phyloP scores from a whole-genome alignment of 495 filamentous ascomycete genomes.

The Neurospora sp. region DNA sequence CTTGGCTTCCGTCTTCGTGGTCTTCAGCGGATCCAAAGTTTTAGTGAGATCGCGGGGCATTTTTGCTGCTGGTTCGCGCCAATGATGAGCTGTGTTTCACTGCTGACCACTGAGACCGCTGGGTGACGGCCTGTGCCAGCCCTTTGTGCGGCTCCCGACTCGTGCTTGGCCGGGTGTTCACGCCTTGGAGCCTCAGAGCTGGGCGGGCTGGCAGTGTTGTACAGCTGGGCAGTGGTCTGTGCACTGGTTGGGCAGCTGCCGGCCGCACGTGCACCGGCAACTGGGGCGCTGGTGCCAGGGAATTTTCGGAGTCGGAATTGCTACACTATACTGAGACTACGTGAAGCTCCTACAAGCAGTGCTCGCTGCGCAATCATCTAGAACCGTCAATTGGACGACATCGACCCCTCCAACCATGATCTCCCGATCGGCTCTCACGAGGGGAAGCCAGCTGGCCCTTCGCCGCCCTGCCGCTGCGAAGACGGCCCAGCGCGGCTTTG shows the following conservation, averaged over 20 bases:
- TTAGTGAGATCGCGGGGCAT: background rate
- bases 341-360: constrained; percentile 9
- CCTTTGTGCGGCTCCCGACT: background rate
- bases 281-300: constrained; percentile 13
- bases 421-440: constrained; percentile 68
- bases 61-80: background rate
- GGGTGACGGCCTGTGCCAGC: background rate
- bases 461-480: constrained; percentile 52
- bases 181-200: background rate
- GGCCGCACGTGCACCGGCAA: background rate
- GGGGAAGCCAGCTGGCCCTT: constrained; percentile 67
- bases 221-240: background rate
- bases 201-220: background rate
- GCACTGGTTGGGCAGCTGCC: background rate
- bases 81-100: background rate
- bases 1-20: background rate
- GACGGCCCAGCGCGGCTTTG: constrained; percentile 56
- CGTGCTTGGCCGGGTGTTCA: background rate
- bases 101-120: background rate
- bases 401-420: constrained; percentile 60
- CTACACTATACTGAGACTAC: background rate
- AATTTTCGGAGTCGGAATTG: constrained; percentile 25
- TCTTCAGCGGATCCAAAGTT: background rate
- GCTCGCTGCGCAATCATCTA: constrained; percentile 25
- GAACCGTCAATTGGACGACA: constrained; percentile 38